Percentiles rank a stretch among this genome's conserved stretches.
Conservation (phyloP, 768 basidiomycete genomes). For the Cubamyces lactineus region DNA sequence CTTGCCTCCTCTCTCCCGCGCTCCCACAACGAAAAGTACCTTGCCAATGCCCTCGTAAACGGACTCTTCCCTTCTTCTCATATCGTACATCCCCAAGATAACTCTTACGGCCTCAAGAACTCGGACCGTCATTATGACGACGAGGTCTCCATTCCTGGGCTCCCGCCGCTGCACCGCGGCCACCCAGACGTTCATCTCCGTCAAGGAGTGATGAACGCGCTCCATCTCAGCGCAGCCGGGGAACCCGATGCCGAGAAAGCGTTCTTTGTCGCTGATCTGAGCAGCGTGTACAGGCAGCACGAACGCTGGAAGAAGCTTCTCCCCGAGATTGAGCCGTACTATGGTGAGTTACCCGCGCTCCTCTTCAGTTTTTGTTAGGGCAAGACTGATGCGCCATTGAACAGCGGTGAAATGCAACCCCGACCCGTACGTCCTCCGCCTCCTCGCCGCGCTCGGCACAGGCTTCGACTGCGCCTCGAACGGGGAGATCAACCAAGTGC, state of each 20-base stretch:
- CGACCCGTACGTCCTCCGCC: conserved; percentile 89
- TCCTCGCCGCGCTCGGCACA: conserved; percentile 86
- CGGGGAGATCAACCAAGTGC: conserved; percentile 84
- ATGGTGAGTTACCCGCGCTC: conserved; percentile 58
- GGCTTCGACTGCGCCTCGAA: conserved; percentile 99
- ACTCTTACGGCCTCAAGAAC: conserved; percentile 15
- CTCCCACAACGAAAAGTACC: conserved; percentile 30
- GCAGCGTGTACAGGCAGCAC: conserved; percentile 84
- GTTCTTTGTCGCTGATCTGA: conserved; percentile 95
- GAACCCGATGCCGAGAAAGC: conserved; percentile 85
- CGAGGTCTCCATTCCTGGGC: conserved; percentile 56
- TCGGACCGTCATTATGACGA: conserved; percentile 34
- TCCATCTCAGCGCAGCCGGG: conserved; percentile 51
- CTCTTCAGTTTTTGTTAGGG: conserved; percentile 1
- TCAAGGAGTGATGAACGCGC: conserved; percentile 73
- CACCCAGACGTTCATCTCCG: conserved; percentile 76
- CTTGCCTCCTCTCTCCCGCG: conserved; percentile 25
- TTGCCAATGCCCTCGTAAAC: conserved; percentile 29
- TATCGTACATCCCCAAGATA: conserved; percentile 16
- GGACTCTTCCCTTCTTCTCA: conserved; percentile 23
- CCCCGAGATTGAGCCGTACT: conserved; percentile 90
- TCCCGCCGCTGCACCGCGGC: conserved; percentile 70
- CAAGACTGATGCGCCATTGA: conserved; percentile 27
- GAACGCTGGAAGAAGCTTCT: conserved; percentile 78
- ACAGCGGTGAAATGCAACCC: conserved; percentile 98